These are phyloP conservation scores for Cladosporium sp. DNA, from an alignment of 2,329 filamentous ascomycete species.

Conservation along the genomic window DNA sequence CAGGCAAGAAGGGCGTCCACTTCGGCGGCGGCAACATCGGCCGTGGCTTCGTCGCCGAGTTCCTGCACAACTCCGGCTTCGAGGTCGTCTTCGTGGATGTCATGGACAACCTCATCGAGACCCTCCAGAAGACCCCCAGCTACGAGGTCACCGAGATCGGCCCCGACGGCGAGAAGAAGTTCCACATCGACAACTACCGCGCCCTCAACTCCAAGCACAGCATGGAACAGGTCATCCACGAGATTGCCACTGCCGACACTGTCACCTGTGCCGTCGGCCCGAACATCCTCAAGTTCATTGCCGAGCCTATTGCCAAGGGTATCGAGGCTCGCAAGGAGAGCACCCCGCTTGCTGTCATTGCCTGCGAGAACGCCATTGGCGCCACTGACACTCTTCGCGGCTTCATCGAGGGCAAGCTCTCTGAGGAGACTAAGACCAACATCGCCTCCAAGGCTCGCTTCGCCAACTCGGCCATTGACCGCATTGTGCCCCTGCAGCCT, in stretches of 20 bases:
- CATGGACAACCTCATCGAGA: slow-evolving; percentile 72
- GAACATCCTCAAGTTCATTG: slow-evolving; percentile 93
- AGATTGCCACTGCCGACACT: slow-evolving; percentile 80
- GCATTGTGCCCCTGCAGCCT: slow-evolving; percentile 90
- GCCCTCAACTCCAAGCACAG: slow-evolving; percentile 92
- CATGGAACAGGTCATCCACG: slow-evolving; percentile 71
- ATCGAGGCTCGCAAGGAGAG: slow-evolving; percentile 65
- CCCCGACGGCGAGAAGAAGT: slow-evolving; percentile 70
- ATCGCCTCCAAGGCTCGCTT: slow-evolving; percentile 74
- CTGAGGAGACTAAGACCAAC: slow-evolving; percentile 57
- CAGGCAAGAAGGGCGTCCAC: slow-evolving; percentile 46
- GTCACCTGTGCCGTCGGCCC: slow-evolving; percentile 97
- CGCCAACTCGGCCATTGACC: slow-evolving; percentile 97
- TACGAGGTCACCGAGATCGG: slow-evolving; percentile 95
- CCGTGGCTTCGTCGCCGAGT: slow-evolving; percentile 74
- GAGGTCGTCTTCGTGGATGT: slow-evolving; percentile 97
- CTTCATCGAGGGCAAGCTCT: slow-evolving; percentile 67
- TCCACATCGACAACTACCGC: slow-evolving; percentile 88
- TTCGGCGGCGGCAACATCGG: slow-evolving; percentile 51
- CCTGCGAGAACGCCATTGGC: slow-evolving; percentile 95
- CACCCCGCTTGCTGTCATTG: slow-evolving; percentile 80
- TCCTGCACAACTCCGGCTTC: slow-evolving; percentile 90
- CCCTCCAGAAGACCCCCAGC: slow-evolving; percentile 65
- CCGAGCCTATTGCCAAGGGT: slow-evolving; percentile 89
- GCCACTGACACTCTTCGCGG: slow-evolving; percentile 82